Evolutionary conservation across 345 rosid species (phyloP).

Genomic region (Moricandia moricandioides): DNA sequence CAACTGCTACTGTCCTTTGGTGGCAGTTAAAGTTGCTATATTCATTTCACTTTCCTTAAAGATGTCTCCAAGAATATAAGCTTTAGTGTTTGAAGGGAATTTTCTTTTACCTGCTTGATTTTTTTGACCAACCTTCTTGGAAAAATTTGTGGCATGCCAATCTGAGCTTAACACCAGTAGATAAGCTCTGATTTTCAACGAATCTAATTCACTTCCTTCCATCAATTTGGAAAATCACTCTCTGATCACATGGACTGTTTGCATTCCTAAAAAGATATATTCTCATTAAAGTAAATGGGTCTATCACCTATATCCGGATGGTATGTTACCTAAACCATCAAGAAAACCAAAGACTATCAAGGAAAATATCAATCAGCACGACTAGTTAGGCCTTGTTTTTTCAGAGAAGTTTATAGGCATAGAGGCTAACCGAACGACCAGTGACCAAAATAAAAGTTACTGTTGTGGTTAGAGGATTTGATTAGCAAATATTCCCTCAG

Average conservation of each 20-base stretch:
- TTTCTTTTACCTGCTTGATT: neutral
- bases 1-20: slow-evolving; percentile 39
- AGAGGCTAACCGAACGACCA: too few relatives aligned
- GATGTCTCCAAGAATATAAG: slow-evolving; percentile 10
- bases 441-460: too few relatives aligned
- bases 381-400: too few relatives aligned
- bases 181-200: slow-evolving; percentile 11
- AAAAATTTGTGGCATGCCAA: neutral
- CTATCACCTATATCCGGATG: neutral
- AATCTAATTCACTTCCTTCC: slow-evolving; percentile 9
- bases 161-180: neutral
- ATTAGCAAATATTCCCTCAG: too few relatives aligned
- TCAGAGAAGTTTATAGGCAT: too few relatives aligned
- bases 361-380: too few relatives aligned
- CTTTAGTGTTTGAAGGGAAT: slow-evolving; percentile 10
- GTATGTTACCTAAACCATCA: neutral
- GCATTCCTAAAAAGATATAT: neutral
- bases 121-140: neutral
- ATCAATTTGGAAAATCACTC: neutral
- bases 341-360: neutral
- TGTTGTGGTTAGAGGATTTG: too few relatives aligned
- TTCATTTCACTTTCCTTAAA: slow-evolving; percentile 29
- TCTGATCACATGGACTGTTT: neutral
- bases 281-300: neutral
- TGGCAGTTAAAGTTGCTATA: slow-evolving; percentile 25